These are phyloP conservation scores for Triticum dicoccoides DNA, from an alignment of 176 grass and related monocot genomes.

Conservation along the genomic window DNA sequence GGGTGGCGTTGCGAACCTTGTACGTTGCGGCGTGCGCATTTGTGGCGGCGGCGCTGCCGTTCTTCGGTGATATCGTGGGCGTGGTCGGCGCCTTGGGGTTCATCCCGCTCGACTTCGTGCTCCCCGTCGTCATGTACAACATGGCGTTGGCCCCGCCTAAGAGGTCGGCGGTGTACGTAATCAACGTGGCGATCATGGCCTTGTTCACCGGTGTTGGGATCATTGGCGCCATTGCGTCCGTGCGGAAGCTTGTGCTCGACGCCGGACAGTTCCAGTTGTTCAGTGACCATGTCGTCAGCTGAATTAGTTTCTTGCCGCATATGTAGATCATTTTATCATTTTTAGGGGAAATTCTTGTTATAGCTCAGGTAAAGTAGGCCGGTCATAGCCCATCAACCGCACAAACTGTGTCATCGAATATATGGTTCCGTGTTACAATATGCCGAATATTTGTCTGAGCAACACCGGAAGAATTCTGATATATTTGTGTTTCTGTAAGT, in stretches of 20 bases:
- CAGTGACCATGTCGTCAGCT: constrained; percentile 54
- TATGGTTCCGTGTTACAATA: no score
- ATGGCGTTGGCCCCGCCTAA: constrained; percentile 52
- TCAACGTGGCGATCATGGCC: constrained; percentile 59
- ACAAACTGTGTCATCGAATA: no score
- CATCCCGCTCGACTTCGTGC: constrained; percentile 84
- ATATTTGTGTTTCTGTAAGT: no score
- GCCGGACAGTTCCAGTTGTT: constrained; percentile 77
- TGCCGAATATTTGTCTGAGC: no score
- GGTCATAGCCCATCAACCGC: no score
- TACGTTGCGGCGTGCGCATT: constrained; percentile 56
- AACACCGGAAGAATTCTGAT: no score
- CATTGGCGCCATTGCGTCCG: constrained; percentile 64
- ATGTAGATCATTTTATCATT: neutral
- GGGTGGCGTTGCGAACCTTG: constrained; percentile 53
- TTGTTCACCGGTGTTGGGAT: constrained; percentile 60
- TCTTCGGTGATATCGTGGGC: constrained; percentile 80
- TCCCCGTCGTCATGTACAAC: constrained; percentile 87
- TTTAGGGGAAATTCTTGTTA: neutral
- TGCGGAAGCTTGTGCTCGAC: constrained; percentile 72
- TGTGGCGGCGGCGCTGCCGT: constrained; percentile 76
- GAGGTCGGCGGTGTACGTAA: constrained; percentile 29
- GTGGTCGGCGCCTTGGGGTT: constrained; percentile 75
- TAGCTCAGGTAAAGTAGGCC: neutral
- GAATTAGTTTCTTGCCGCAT: neutral